Base-by-base conservation (phyloP, 352 stramenopile species). In the Phytophthora palmivora region DNA sequence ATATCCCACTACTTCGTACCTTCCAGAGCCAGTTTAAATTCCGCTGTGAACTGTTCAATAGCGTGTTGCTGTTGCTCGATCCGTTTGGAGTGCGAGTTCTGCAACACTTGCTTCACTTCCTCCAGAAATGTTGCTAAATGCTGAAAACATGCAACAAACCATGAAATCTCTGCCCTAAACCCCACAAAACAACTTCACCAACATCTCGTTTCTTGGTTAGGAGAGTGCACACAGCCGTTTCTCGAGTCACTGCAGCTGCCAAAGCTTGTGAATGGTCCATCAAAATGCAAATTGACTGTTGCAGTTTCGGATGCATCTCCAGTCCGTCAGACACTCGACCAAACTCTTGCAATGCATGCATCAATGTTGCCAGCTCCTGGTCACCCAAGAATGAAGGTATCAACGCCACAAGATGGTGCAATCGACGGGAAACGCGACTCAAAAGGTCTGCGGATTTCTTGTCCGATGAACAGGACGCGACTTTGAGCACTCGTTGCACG, bases 81-180 rank as follows among this genome's bases (percentile, higher is more conserved):
- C 2, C 67, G 67, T 33, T 57, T 58, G 9, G 74, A 70, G 37
- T 79, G 63, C 9, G 76, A 81, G 15, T 70, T 73, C 16, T 77
- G 54, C 16, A 87, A 28, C n/a, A 88, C 46, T 32, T 70, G 49
- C 19, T 50, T 36, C 9, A 65, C 61, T 8, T 88, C 69, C 0
- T 78, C 65, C 49, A 87, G 41, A 24, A 88, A 69, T 7, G 52
- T 63, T 0, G 38, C 63, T 37, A 67, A 46, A 46, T 58, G 43
- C 60, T 60, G 37, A 43, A 18, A 18, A 50, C 38, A 19, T 10
- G 30, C 39, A 28, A 36, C 16, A 41, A 58, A 28, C 6, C 32
- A 16, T 58, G 15, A 34, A 34, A 14, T 34, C 30, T 34, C 30
- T 34, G 4, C 10, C 42, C 7, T 41, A 44, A 56, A 48, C n/a